Evolutionary conservation across 768 basidiomycete species (phyloP), one percentile per base, ranked within the genome.

Genomic region (Boletus tylopilopsis): DNA sequence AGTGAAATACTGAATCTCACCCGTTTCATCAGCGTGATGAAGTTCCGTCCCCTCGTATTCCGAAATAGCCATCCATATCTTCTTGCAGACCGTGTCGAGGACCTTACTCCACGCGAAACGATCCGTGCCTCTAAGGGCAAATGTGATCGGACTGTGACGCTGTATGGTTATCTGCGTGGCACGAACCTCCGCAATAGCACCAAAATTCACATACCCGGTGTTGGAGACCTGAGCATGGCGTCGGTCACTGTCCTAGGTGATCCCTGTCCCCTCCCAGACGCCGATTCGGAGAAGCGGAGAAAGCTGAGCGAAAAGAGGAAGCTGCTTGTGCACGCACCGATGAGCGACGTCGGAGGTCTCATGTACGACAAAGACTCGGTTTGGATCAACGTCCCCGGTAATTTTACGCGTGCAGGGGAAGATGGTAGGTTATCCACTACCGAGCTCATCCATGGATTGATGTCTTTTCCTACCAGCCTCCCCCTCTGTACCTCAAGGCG

Each of bases 301-400:
- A 94, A 90, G 68, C 75, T 99, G 61, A 94, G 91, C 59, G 96
- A 98, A 69, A 95, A 96, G 75, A 90, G 88, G 68, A 94, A 90
- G 64, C 64, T 92, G 34, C 71, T 95, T 2, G 82, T 97, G 2
- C 92, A 98, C 66, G 96, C 96, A 15, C 96, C 96, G 1, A 98
- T 99, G 96, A 96, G 94, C 67, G 95, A 97, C 61, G 87, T 97
- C 2, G 95, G 95, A 11, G 96, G 95, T 3, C 82, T 99, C 47
- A 82, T 90, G 70, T 98, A 95, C 64, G 96, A 99, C 73, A 98
- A 97, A 68, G 95, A 98, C 63, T 92, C 94, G 0, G 94, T 99
- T 3, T 99, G 90, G 78, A 87, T 99, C 56, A 98, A 98, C 66
- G 94, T 98, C 10, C 89, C 93, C 12, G 96, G 96, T 1, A 95